Evolutionary conservation across 768 basidiomycete genomes (phyloP), one percentile per base, ranked within the genome.

Genomic region (Russula earlei): DNA sequence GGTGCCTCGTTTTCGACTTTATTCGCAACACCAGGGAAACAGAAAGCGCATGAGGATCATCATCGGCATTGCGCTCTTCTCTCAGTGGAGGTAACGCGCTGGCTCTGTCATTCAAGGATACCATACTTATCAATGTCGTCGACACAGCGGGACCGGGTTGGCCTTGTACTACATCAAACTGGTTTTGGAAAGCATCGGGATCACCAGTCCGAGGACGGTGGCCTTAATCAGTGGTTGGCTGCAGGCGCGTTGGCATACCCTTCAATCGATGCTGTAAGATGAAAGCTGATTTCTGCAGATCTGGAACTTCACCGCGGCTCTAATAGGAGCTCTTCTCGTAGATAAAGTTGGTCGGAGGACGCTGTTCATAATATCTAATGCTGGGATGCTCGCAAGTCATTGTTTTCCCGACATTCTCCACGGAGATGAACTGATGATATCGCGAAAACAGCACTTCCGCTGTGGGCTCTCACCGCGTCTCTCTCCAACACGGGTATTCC

Each of bases 131-230:
- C 22, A 29, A 27, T 24, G 40, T 29, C 12, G 34, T 34, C 41
- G n/a, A 15, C 46, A 33, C 53, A 81, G 82, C 49, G 83, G 83
- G 1, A 85, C 85, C 51, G 85, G 84, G 15, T 69, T 87, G 31
- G 79, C 86, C 1, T 83, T 83, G 1, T 86, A 84, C 67, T 89
- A 88, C 65, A 84, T 89, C 61, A 79, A 83, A 59, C 69, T 83
- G 15, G 77, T 87, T 3, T 68, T 89, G 41, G 76, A 81, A 42
- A 77, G 81, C 38, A 77, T 88, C 17, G 85, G 84, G 0, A 77
- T 88, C 55, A 72, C 69, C 0, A 67, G 69, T 40, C 71, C 80
- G 0, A 70, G 72, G 24, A 81, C 78, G 2, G 82, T 83, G 62
- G 76, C 78, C 3, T 68, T 72, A 29, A 84, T 87, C 64, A 87